Base-by-base conservation (phyloP, 176 grass and related monocot species). In the Leersia perrieri region DNA sequence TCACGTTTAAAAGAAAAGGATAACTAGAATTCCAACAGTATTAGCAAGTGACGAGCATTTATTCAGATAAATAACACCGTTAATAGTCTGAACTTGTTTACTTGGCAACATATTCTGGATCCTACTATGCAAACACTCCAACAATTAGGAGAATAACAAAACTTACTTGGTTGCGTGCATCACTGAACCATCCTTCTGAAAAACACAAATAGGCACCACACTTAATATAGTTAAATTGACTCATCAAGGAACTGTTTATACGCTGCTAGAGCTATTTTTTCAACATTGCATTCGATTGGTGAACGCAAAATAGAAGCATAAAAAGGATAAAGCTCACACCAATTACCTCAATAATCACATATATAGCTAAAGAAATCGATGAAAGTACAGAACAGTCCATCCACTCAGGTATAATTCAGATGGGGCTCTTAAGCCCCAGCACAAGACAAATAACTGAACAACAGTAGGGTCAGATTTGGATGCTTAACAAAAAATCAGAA, bases 101-200 rank as follows among this genome's bases (percentile, higher is more conserved):
- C 18, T 33, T 39, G 29, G 28, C 44, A 40, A 18, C 5, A 79
- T 7, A 14, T 73, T 34, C 69, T 33, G 10, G 23, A 33, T n/a
- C n/a, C n/a, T n/a, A n/a, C 8, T n/a, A 14, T 36, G 6, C 27
- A 31, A 11, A 28, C 36, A 55, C 26, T 78, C 26, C 70, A 53
- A 86, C 62, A 30, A 42, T 62, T 47, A 60, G 20, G 26, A 47
- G 33, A 14, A 60, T 51, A 34, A 60, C 61, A 34, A 45, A 84
- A 14, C 80, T 70, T 68, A 94, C 92, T 88, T 98, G 92, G 83
- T 98, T 98, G 53, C 81, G 87, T 44, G 74, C 44, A 85, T 94
- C 92, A 14, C 11, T 78, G 41, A 98, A 93, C 90, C 90, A 94
- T 87, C 88, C 95, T 88, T 94, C 92, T 98, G 92, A 82, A 88